Conservation (phyloP, 1,284 basidiomycete genomes). For the Pseudozyma hubeiensis region DNA sequence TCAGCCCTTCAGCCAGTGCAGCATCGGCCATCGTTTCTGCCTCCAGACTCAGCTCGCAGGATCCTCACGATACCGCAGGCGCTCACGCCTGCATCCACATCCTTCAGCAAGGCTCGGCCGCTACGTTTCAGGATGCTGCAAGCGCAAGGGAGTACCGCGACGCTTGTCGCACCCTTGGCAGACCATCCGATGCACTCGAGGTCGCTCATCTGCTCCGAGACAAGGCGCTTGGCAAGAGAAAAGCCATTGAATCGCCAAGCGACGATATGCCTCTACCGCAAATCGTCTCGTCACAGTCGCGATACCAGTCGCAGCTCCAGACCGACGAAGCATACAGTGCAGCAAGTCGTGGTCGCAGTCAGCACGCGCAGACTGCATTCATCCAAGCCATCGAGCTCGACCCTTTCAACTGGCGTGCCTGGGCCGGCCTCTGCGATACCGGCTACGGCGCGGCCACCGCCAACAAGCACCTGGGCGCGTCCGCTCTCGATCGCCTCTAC, state of each 20-base stretch:
- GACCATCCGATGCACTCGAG: conserved; percentile 55
- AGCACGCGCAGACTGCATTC: conserved; percentile 48
- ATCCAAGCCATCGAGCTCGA: conserved; percentile 45
- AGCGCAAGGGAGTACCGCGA: conserved; percentile 60
- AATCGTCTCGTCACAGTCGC: conserved; percentile 15
- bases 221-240: conserved; percentile 40
- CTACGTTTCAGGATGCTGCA: conserved; percentile 53
- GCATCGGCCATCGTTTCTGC: conserved; percentile 31
- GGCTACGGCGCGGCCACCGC: conserved; percentile 28
- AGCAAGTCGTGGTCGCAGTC: conserved; percentile 38
- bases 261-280: conserved; percentile 6
- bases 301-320: conserved; percentile 46
- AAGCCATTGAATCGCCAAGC: conserved; percentile 12
- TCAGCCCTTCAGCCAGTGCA: conserved; percentile 53
- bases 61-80: conserved; percentile 42
- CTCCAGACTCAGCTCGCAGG: conserved; percentile 37
- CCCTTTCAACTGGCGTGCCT: conserved; percentile 62
- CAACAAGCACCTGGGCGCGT: conserved; percentile 9
- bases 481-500: conserved; percentile 31
- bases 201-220: conserved; percentile 26
- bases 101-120: conserved; percentile 54
- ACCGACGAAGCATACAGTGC: conserved; percentile 53
- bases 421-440: conserved; percentile 59
- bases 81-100: conserved; percentile 61
- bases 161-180: conserved; percentile 53